phyloP scores from a whole-genome alignment of 2,329 filamentous ascomycete species.

The Albifimbria verrucaria region DNA sequence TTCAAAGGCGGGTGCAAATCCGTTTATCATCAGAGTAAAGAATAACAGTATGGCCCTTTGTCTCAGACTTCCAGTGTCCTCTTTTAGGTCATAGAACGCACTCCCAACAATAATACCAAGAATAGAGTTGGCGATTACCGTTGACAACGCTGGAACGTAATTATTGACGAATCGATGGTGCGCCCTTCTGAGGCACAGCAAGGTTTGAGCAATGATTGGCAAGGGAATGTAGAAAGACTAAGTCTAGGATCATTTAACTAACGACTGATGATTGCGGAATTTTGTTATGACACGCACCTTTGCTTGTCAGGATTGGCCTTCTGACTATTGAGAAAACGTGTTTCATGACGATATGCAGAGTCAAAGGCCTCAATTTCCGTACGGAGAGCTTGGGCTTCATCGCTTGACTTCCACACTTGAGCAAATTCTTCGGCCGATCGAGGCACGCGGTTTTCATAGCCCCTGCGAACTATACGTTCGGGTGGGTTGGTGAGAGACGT shows the following conservation, averaged over 20 bases:
- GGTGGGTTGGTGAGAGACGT: slow-evolving; percentile 65
- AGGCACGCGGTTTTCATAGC: slow-evolving; percentile 55
- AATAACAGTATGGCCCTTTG: not conserved
- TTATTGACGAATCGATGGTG: not conserved
- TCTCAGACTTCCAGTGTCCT: not conserved
- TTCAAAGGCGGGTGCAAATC: not conserved
- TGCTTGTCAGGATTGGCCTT: no score
- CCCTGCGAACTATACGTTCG: slow-evolving; percentile 58
- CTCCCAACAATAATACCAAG: not conserved
- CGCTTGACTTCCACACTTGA: not conserved
- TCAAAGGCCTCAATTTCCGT: no score
- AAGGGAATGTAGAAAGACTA: not conserved
- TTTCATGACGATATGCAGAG: no score
- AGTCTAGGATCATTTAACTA: not conserved
- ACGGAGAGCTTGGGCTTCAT: not conserved
- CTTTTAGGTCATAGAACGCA: not conserved
- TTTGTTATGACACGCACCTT: no score
- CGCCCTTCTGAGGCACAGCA: not conserved
- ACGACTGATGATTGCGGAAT: no score
- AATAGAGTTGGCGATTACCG: not conserved
- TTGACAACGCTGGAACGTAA: not conserved
- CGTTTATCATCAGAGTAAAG: not conserved
- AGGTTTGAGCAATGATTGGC: not conserved
- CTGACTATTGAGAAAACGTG: no score
- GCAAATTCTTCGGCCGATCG: not conserved